Evolutionary conservation across 2,329 filamentous ascomycete species (phyloP).

Genomic region (Cladophialophora carrionii): DNA sequence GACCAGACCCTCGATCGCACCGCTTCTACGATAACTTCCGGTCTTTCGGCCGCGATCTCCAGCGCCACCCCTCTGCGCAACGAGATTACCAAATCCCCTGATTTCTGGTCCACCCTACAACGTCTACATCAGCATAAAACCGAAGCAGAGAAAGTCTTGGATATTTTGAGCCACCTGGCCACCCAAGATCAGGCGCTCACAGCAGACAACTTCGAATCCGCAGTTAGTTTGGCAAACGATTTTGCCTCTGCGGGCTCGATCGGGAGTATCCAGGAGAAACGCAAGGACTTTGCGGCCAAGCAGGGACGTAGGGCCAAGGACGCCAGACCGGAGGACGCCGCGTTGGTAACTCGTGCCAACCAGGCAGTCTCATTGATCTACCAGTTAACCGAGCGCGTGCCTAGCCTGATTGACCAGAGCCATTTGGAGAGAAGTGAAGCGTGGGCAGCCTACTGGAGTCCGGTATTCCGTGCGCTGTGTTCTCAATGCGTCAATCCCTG

Average conservation of each 20-base stretch:
- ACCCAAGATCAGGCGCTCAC: conserved; percentile 72
- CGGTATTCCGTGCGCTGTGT: conserved; percentile 85
- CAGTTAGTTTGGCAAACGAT: conserved; percentile 80
- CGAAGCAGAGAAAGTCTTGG: conserved; percentile 77
- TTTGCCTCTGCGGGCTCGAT: conserved; percentile 83
- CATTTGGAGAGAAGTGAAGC: conserved; percentile 88
- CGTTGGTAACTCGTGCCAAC: conserved; percentile 74
- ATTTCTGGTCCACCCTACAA: conserved; percentile 92
- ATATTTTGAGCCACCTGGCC: conserved; percentile 79
- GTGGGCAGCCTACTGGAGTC: conserved; percentile 97
- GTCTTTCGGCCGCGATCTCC: conserved; percentile 77
- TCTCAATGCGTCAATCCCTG: conserved; percentile 93
- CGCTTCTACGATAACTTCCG: conserved; percentile 74
- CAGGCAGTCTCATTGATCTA: conserved; percentile 82
- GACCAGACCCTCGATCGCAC: conserved; percentile 76
- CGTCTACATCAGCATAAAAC: conserved; percentile 70
- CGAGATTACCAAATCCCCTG: conserved; percentile 92
- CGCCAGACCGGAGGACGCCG: conserved; percentile 61
- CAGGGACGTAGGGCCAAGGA: conserved; percentile 36
- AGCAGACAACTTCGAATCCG: conserved; percentile 92
- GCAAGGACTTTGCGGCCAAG: conserved; percentile 36
- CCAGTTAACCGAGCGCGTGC: conserved; percentile 77
- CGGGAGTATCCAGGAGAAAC: conserved; percentile 37
- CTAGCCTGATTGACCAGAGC: conserved; percentile 85
- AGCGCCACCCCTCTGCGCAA: conserved; percentile 77